These are phyloP conservation scores for Tremella mesenterica DNA, from an alignment of 768 basidiomycete species.

Conservation along the genomic window DNA sequence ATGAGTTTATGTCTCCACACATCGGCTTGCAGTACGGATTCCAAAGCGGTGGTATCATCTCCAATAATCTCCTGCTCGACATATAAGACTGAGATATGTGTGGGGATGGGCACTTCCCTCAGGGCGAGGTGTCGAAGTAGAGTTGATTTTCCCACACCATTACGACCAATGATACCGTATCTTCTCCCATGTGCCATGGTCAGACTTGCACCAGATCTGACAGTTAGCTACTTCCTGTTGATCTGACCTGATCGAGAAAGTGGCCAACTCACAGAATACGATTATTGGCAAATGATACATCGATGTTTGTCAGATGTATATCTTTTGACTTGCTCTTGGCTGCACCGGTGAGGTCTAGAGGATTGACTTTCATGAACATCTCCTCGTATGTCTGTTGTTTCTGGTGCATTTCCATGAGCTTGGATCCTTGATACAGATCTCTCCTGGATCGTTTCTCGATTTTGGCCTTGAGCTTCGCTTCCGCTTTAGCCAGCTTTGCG, in stretches of 20 bases:
- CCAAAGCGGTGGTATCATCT: constrained; percentile 83
- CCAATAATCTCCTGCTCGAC: constrained; percentile 98
- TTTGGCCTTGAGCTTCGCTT: constrained; percentile 93
- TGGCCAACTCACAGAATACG: constrained; percentile 61
- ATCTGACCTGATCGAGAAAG: background rate
- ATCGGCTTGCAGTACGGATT: constrained; percentile 97
- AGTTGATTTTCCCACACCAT: constrained; percentile 89
- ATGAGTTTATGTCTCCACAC: constrained; percentile 93
- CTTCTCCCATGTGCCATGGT: constrained; percentile 28
- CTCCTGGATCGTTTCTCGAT: constrained; percentile 88
- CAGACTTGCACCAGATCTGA: constrained; percentile 39
- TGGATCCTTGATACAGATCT: constrained; percentile 92
- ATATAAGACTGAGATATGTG: constrained; percentile 93
- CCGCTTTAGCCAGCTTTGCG: constrained; percentile 66
- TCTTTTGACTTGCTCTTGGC: constrained; percentile 95
- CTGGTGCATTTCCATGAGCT: constrained; percentile 80
- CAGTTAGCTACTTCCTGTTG: background rate
- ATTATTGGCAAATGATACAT: constrained; percentile 91
- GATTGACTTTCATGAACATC: constrained; percentile 98
- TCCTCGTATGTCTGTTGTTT: constrained; percentile 99
- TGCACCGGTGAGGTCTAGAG: constrained; percentile 63
- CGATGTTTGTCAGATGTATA: constrained; percentile 86
- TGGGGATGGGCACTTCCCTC: constrained; percentile 85
- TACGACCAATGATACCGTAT: constrained; percentile 41
- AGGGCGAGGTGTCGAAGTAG: constrained; percentile 87